phyloP scores from a whole-genome alignment of 306 rosid genomes.

The Coriaria nepalensis region DNA sequence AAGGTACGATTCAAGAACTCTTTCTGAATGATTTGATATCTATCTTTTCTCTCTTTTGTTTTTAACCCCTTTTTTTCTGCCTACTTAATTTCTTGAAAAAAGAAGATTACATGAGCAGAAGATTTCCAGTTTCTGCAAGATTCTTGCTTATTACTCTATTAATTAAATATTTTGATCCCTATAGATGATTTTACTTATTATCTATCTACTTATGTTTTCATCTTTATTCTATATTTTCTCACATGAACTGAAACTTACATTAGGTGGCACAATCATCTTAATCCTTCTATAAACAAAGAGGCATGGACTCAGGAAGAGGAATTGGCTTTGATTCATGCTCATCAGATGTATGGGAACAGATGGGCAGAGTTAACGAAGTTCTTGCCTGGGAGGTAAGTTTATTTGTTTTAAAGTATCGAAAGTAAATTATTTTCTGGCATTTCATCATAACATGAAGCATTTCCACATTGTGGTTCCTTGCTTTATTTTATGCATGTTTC shows the following conservation, averaged over 20 bases:
- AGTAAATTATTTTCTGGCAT: neutral
- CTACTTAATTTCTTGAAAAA: no score
- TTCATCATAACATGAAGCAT: neutral
- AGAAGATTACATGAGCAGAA: no score
- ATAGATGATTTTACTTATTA: no score
- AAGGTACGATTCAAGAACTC: slow-evolving; percentile 48
- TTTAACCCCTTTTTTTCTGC: no score
- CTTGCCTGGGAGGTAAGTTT: slow-evolving; percentile 81
- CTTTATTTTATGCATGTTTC: neutral
- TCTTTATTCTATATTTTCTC: neutral
- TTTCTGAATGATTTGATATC: neutral
- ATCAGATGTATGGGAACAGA: slow-evolving; percentile 84
- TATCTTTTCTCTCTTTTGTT: neutral
- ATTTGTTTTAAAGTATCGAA: neutral
- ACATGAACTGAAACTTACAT: neutral
- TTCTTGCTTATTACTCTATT: no score
- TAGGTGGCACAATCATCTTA: slow-evolving; percentile 99
- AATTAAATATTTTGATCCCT: no score
- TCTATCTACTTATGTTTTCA: no score
- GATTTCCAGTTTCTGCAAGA: no score
- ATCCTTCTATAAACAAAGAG: slow-evolving; percentile 93
- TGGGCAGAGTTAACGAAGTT: slow-evolving; percentile 97
- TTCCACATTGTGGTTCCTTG: neutral
- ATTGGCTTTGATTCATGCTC: slow-evolving; percentile 84
- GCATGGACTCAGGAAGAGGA: slow-evolving; percentile 99